These are phyloP conservation scores for Lithohypha guttulata DNA, from an alignment of 2,329 filamentous ascomycete genomes.

Conservation along the genomic window DNA sequence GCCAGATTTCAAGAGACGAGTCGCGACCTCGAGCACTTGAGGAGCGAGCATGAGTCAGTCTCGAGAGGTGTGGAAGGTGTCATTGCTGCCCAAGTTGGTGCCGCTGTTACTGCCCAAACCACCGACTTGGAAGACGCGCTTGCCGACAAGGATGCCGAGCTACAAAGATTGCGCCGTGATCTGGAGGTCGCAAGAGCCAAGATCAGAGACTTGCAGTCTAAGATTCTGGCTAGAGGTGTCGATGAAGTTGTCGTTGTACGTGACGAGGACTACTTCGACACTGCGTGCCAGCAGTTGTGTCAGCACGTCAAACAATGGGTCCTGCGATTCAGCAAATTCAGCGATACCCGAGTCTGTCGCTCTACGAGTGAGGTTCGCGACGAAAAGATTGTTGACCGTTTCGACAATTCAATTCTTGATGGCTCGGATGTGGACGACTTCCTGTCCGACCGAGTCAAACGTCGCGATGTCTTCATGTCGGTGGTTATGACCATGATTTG, in stretches of 20 bases:
- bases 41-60: slow-evolving; percentile 51
- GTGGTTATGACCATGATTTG: slow-evolving; percentile 99
- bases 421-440: slow-evolving; percentile 86
- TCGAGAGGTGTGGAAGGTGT: slow-evolving; percentile 53
- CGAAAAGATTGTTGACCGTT: slow-evolving; percentile 83
- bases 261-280: slow-evolving; percentile 93
- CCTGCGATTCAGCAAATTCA: slow-evolving; percentile 93
- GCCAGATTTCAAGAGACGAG: slow-evolving; percentile 48
- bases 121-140: slow-evolving; percentile 66
- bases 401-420: slow-evolving; percentile 90
- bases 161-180: slow-evolving; percentile 65
- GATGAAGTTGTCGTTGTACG: slow-evolving; percentile 69
- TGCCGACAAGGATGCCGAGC: slow-evolving; percentile 74
- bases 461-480: slow-evolving; percentile 94
- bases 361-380: slow-evolving; percentile 74
- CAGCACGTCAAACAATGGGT: slow-evolving; percentile 97
- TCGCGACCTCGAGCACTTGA: slow-evolving; percentile 59
- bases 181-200: slow-evolving; percentile 59
- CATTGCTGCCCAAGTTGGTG: slow-evolving; percentile 50
- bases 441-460: slow-evolving; percentile 73
- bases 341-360: slow-evolving; percentile 79
- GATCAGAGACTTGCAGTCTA: slow-evolving; percentile 48
- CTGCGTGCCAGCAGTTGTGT: slow-evolving; percentile 85
- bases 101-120: slow-evolving; percentile 68
- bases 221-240: slow-evolving; percentile 36